Percentiles rank a stretch among this genome's conserved stretches.
Conservation (phyloP, 192 early-diverging fungal species). For the Coemansia sp. region DNA sequence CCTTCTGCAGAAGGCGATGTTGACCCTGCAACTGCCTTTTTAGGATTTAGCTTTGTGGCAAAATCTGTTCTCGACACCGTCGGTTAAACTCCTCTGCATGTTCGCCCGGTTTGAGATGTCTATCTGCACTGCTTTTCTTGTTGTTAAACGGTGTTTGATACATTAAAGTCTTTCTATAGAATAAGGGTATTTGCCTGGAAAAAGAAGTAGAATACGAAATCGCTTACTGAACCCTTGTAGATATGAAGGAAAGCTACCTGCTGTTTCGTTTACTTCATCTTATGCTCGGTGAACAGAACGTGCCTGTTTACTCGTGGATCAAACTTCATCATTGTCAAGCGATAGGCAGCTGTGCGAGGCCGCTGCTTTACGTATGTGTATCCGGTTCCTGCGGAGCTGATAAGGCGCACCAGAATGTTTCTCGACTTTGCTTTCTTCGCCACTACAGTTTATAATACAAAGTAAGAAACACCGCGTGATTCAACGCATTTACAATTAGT, state of each 20-base stretch:
- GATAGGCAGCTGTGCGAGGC: slow-evolving; percentile 70
- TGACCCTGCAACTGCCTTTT: slow-evolving; percentile 51
- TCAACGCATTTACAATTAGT: too few species aligned
- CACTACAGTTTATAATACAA: slow-evolving; percentile 59
- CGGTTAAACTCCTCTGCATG: not conserved
- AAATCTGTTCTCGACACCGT: slow-evolving; percentile 48
- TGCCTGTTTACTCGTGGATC: slow-evolving; percentile 89
- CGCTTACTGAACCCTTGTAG: too few species aligned
- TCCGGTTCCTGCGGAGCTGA: slow-evolving; percentile 89
- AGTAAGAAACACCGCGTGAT: too few species aligned
- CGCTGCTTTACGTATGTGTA: slow-evolving; percentile 85
- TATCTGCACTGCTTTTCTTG: not conserved
- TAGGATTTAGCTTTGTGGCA: slow-evolving; percentile 53
- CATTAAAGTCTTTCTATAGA: too few species aligned
- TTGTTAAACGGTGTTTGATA: not conserved
- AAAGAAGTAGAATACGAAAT: too few species aligned
- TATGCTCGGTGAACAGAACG: slow-evolving; percentile 85
- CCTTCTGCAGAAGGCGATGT: slow-evolving; percentile 14
- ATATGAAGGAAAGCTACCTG: too few species aligned
- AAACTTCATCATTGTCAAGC: slow-evolving; percentile 89
- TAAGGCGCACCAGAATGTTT: slow-evolving; percentile 81
- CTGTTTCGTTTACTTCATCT: slow-evolving; percentile 70
- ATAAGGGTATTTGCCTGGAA: not conserved
- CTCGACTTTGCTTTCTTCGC: slow-evolving; percentile 85
- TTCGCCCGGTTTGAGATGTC: not conserved